Percentiles rank a stretch among this genome's conserved stretches.
Evolutionary conservation across 148 eudicot species (phyloP).

Genomic region (Camellia japonica): DNA sequence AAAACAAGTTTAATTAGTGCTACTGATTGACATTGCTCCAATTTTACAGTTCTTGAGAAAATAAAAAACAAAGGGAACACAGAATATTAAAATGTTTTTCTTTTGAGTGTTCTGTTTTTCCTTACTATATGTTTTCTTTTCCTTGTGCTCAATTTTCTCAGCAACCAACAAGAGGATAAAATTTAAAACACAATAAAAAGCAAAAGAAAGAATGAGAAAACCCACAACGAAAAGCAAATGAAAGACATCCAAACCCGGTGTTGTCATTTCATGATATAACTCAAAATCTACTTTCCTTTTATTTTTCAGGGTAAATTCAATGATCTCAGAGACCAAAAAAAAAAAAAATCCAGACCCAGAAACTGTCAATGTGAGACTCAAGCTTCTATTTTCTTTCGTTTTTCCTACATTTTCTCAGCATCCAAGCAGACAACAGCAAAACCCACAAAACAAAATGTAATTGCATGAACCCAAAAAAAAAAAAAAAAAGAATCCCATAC

Average conservation of each 20-base stretch:
- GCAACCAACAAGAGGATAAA: not conserved
- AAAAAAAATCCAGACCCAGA: not conserved
- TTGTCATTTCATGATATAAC: not conserved
- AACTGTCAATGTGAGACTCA: not conserved
- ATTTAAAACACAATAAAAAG: not conserved
- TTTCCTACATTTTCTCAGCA: not conserved
- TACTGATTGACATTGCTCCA: not conserved
- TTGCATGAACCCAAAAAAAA: not conserved
- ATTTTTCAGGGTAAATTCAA: not conserved
- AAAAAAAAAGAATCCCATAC: slow-evolving; percentile 14
- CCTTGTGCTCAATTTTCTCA: not conserved
- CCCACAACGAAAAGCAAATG: not conserved
- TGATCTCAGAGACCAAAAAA: too few relatives aligned
- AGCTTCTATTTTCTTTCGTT: not conserved
- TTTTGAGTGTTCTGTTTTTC: not conserved
- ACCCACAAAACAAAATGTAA: not conserved
- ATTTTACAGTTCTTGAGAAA: not conserved
- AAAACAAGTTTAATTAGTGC: not conserved
- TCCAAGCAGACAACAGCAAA: not conserved
- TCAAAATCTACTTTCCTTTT: not conserved
- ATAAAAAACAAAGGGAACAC: not conserved
- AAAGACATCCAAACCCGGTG: not conserved
- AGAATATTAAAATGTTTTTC: not conserved
- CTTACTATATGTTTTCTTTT: not conserved
- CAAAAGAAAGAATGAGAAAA: not conserved